Conservation (phyloP, 768 basidiomycete genomes). For the Kwoniella shandongensis region DNA sequence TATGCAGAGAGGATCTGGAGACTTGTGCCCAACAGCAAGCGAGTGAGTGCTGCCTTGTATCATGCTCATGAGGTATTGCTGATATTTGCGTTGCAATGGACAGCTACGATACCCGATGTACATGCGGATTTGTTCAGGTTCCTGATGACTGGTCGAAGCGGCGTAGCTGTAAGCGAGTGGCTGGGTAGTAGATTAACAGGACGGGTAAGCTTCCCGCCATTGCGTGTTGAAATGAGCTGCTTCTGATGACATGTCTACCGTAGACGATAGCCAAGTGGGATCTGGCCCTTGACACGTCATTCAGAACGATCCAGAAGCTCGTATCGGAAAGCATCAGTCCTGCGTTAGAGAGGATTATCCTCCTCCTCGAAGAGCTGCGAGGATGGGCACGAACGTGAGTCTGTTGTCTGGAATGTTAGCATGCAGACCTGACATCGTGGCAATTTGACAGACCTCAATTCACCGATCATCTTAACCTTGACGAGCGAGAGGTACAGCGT, state of each 20-base stretch:
- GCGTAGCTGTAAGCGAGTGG: constrained; percentile 41
- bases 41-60: constrained; percentile 25
- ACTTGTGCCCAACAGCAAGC: constrained; percentile 42
- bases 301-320: constrained; percentile 28
- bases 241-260: not conserved
- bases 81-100: not conserved
- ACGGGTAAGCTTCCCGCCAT: constrained; percentile 24
- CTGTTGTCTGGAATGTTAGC: not conserved
- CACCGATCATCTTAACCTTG: constrained; percentile 5
- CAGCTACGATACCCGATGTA: constrained; percentile 31
- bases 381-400: constrained; percentile 34
- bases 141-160: constrained; percentile 38
- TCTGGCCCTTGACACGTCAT: constrained; percentile 20
- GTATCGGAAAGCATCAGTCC: constrained; percentile 36
- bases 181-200: constrained; percentile 41
- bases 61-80: not conserved
- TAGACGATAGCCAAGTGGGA: constrained; percentile 47
- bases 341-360: constrained; percentile 29
- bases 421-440: not conserved
- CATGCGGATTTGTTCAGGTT: constrained; percentile 43
- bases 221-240: no score
- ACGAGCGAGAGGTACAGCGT: constrained; percentile 4
- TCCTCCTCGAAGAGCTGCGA: constrained; percentile 36
- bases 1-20: constrained; percentile 46
- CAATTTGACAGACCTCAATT: constrained; percentile 3